Percentiles rank a stretch among this genome's conserved stretches.
These are phyloP conservation scores for Calonectria leucothoes DNA, from an alignment of 2,329 filamentous ascomycete genomes.

Conservation along the genomic window DNA sequence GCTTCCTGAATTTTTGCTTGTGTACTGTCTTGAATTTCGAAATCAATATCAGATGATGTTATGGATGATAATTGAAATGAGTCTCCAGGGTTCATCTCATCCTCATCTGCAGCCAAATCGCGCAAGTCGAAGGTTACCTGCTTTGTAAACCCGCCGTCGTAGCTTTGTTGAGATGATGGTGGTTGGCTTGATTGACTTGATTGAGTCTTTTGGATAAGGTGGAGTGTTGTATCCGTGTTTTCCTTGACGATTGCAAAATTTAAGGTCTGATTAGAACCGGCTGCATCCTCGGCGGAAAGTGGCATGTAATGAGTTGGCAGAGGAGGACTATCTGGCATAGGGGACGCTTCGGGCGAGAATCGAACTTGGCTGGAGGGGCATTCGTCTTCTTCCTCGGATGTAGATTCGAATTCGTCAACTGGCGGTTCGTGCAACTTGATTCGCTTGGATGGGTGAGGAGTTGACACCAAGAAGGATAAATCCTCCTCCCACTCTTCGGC, in stretches of 20 bases:
- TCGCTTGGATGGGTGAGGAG: constrained; percentile 24
- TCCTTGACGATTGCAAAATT: constrained; percentile 84
- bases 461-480: constrained; percentile 10
- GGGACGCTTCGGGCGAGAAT: constrained; percentile 3
- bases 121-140: constrained; percentile 36
- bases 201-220: constrained; percentile 72
- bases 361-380: constrained; percentile 9
- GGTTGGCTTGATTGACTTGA: constrained; percentile 36
- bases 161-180: constrained; percentile 61
- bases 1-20: constrained; percentile 29
- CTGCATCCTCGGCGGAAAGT: constrained; percentile 13
- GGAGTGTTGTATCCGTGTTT: constrained; percentile 69
- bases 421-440: constrained; percentile 5
- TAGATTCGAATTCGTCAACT: background rate
- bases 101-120: constrained; percentile 15
- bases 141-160: constrained; percentile 42
- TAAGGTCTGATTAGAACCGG: constrained; percentile 56
- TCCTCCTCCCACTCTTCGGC: background rate
- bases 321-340: constrained; percentile 14
- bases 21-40: constrained; percentile 8
- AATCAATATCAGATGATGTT: constrained; percentile 21
- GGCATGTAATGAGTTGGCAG: background rate
- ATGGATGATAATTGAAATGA: constrained; percentile 28
- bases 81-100: constrained; percentile 11
- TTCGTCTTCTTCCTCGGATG: constrained; percentile 10